phyloP scores from a whole-genome alignment of 192 early-diverging fungal species.

The Haplosporangium gracile region DNA sequence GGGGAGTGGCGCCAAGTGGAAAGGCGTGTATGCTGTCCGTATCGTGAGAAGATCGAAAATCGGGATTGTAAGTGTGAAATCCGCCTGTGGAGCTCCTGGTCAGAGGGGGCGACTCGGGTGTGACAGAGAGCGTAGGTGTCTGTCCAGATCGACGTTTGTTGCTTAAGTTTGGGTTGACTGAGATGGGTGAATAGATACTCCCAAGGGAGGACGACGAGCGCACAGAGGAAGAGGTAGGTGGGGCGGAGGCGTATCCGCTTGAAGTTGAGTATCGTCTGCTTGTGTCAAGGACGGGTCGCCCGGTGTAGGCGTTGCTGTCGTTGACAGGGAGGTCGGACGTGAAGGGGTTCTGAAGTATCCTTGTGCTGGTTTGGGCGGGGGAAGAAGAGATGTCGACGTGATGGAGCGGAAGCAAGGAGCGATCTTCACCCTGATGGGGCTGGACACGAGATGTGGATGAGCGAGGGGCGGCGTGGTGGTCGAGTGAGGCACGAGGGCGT shows the following conservation, averaged over 20 bases:
- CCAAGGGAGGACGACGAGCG: slow-evolving; percentile 2
- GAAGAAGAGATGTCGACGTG: slow-evolving; percentile 26
- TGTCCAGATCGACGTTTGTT: slow-evolving; percentile 32
- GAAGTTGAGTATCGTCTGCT: slow-evolving; percentile 38
- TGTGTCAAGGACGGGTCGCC: slow-evolving; percentile 30
- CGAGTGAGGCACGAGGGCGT: not conserved
- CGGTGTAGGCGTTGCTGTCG: slow-evolving; percentile 40
- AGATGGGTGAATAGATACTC: not conserved
- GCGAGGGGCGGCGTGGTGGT: not conserved
- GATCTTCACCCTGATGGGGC: slow-evolving; percentile 19
- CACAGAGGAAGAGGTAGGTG: not conserved
- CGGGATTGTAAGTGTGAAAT: slow-evolving; percentile 35
- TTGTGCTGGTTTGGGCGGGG: not conserved
- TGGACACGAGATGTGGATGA: slow-evolving; percentile 10
- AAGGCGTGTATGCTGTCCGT: slow-evolving; percentile 11
- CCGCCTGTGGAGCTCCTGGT: slow-evolving; percentile 4
- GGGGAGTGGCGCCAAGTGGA: slow-evolving; percentile 4
- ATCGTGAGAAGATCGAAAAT: slow-evolving; percentile 19
- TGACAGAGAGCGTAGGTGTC: slow-evolving; percentile 20
- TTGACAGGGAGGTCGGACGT: slow-evolving; percentile 6
- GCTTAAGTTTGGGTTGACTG: not conserved
- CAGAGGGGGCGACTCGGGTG: slow-evolving; percentile 32
- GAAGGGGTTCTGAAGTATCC: slow-evolving; percentile 8
- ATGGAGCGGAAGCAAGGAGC: slow-evolving; percentile 22
- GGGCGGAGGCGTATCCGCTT: not conserved